Evolutionary conservation across 2,329 filamentous ascomycete species (phyloP), one percentile per base, ranked within the genome.

Genomic region (Curvularia sp.): DNA sequence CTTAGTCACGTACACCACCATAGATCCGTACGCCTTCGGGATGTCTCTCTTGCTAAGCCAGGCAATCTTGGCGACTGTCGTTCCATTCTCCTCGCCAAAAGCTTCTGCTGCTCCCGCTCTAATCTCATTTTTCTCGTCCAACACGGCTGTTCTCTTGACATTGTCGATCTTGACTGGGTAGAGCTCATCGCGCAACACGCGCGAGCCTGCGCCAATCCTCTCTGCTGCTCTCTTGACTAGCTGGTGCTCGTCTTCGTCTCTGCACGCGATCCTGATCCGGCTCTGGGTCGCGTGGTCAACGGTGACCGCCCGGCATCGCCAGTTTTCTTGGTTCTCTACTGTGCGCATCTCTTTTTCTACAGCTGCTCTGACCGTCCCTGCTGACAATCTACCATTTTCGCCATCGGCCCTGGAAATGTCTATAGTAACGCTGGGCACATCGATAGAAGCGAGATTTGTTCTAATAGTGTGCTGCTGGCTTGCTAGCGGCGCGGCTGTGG

Each of bases 301-400:
- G 46, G 56, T 59, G 5, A 59, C 56, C 9, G 56, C 50, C 18
- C 56, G 45, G 45, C 56, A 55, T 55, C 51, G 56, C 56, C 51
- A 59, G 50, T 59, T 55, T 28, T 36, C 42, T 13, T 36, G 34
- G 50, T 59, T 41, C 28, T 50, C 56, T n/a, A 41, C 46, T n/a
- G 46, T 49, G 54, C 41, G n/a, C 49, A 57, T 52, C 54, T 46
- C 54, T 19, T 39, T 48, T 36, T 48, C 46, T 21, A 48, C 28
- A 3, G 46, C 47, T 49, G 32, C 47, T 49, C 47, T 49, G 21
- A 38, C 47, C 47, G 32, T 18, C 2, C 47, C 32, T 18, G 47
- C 51, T 54, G 50, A 59, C 46, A 59, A 30, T 50, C 56, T 28
- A 38, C 47, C 38, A 50, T 55, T 55, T 55, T 48, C 51, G 39